Evolutionary conservation across 2,329 filamentous ascomycete genomes (phyloP), one percentile per base, ranked within the genome.

Genomic region (Didymella sp.): DNA sequence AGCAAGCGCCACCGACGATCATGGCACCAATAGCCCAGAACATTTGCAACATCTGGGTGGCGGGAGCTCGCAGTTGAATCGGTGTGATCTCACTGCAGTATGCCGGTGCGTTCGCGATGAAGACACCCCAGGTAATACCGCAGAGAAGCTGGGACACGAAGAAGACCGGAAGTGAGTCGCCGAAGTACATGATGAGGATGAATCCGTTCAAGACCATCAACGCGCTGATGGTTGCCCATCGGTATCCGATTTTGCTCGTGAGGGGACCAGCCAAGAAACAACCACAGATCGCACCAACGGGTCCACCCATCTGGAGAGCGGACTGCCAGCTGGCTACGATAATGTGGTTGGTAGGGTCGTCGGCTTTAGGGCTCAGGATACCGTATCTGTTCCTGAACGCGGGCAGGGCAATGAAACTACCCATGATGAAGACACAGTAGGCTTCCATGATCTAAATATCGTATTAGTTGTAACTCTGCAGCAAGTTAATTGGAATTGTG

Each of bases 81-180:
- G 85, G 85, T 2, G 86, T 84, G 54, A 88, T 85, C 71, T 88
- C 86, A 66, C 75, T 76, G 73, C 81, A 85, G 77, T 87, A 88
- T 6, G 86, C 85, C 0, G 86, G 86, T 4, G 85, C 81, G 69
- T 87, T 87, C 69, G 85, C 85, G 63, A 87, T 86, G 72, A 88
- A 88, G 66, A 88, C 82, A 24, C 86, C 86, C 86, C 86, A 88
- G 2, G 86, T 86, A 4, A 88, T 68, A 58, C 86, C 86, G 71
- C 87, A 84, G 43, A 88, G 78, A 51, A 85, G 74, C 76, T 88
- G 85, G 33, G 80, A 77, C 4, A 78, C 78, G 64, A 86, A 81
- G 47, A 82, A 73, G 49, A 82, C 70, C 1, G 74, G 60, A 24
- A 82, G 76, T 3, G 78, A 80, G 31, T 81, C 71, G 50, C 77